Evolutionary conservation across 129 eudicot species (phyloP), one percentile per base, ranked within the genome.

Genomic region (Helianthus annuus): DNA sequence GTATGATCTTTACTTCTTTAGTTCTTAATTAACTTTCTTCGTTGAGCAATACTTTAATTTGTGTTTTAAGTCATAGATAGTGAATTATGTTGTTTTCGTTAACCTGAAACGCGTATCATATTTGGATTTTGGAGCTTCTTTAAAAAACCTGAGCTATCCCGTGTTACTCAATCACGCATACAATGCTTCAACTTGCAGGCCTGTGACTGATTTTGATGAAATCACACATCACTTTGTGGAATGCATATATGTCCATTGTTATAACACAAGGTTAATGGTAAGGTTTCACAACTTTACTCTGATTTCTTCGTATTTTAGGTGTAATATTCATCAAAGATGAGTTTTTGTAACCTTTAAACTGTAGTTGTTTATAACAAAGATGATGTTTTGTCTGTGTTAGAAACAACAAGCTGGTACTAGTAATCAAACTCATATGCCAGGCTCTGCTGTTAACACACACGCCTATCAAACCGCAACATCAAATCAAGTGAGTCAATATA

Each of bases 221-320:
- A 19, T 19, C 22, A 19, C 22, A 19, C 22, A 19, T 19, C 22
- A 19, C 22, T 19, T 19, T 19, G 22, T 19, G 22, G 22, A 19
- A 19, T 19, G 22, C 22, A 19, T 19, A 19, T 19, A 19, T 19
- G 22, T 19, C 22, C 22, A 19, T 19, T 19, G 22, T 19, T 19
- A 19, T 84, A 80, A 84, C 79, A 73, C 85, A 46, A 86, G 51
- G 80, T 48, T 75, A 46, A 70, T 78, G 92, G 97, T 91, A 84
- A 42, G 65, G 56, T 19, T 59, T 64, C 7, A 19, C 62, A 67
- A 57, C 53, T 22, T 10, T 34, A 7, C 66, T 59, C 36, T 68
- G 40, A 36, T 14, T 59, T 36, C 32, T 15, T 72, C 29, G 6
- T 54, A 34, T 22, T 38, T 36, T n/a, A 58, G 24, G 49, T 19